Percentiles rank a stretch among this genome's conserved stretches.
Conservation (phyloP, 352 stramenopile species). For the Globisporangium alternatum region DNA sequence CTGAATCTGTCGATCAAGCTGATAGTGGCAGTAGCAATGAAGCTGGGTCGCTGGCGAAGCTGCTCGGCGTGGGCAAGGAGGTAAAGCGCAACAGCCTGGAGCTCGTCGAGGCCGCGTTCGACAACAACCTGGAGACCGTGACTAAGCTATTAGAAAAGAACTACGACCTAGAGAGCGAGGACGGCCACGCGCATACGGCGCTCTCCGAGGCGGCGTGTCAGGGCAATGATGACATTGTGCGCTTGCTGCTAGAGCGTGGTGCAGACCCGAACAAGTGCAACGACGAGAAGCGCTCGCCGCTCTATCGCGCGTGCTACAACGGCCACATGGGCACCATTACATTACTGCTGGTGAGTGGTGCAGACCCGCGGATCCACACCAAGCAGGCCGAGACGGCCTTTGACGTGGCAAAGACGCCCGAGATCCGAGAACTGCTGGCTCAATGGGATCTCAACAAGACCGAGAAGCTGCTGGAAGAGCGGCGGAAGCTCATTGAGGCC, state of each 20-base stretch:
- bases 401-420: slow-evolving; percentile 81
- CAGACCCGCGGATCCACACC: slow-evolving; percentile 62
- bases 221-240: slow-evolving; percentile 65
- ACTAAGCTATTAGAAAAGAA: slow-evolving; percentile 77
- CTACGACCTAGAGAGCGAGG: slow-evolving; percentile 84
- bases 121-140: slow-evolving; percentile 77
- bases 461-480: slow-evolving; percentile 57
- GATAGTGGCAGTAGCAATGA: slow-evolving; percentile 10
- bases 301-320: slow-evolving; percentile 88
- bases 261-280: slow-evolving; percentile 87
- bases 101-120: slow-evolving; percentile 88
- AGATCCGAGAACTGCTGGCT: slow-evolving; percentile 53
- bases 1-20: slow-evolving; percentile 13
- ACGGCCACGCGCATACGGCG: slow-evolving; percentile 83
- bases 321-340: slow-evolving; percentile 67
- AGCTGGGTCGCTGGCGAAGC: slow-evolving; percentile 33
- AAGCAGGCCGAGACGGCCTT: slow-evolving; percentile 82
- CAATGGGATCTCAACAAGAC: slow-evolving; percentile 77
- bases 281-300: slow-evolving; percentile 73
- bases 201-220: slow-evolving; percentile 87
- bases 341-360: slow-evolving; percentile 68
- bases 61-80: slow-evolving; percentile 56
- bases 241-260: slow-evolving; percentile 66
- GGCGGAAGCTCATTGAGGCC: slow-evolving; percentile 60
- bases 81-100: slow-evolving; percentile 72